phyloP scores from a whole-genome alignment of 129 eudicot genomes.

The Ambrosia artemisiifolia region DNA sequence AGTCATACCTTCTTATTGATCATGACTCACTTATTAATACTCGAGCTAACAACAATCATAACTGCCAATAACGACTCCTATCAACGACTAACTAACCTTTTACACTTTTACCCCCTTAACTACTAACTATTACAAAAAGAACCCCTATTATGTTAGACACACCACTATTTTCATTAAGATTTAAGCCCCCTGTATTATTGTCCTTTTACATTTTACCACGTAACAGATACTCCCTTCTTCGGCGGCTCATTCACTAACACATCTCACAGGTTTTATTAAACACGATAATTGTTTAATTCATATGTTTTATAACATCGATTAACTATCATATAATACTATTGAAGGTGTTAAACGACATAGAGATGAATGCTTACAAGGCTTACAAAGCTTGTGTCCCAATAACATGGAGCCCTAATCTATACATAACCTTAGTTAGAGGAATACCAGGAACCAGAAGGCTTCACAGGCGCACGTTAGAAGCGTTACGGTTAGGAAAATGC shows the following conservation, averaged over 20 bases:
- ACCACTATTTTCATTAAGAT: too few relatives aligned
- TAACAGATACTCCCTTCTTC: slow-evolving; percentile 8
- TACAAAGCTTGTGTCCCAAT: slow-evolving; percentile 83
- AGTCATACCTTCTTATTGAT: too few relatives aligned
- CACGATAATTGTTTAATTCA: neutral
- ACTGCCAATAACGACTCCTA: too few relatives aligned
- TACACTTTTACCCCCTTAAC: too few relatives aligned
- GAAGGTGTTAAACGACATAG: slow-evolving; percentile 25
- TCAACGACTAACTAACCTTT: too few relatives aligned
- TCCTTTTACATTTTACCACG: too few relatives aligned
- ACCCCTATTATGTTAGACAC: too few relatives aligned
- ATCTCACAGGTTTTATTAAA: slow-evolving; percentile 13
- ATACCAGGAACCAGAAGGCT: slow-evolving; percentile 86
- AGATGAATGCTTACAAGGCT: slow-evolving; percentile 87
- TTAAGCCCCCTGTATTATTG: too few relatives aligned
- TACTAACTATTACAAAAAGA: too few relatives aligned
- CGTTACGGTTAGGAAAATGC: slow-evolving; percentile 71
- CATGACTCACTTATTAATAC: too few relatives aligned
- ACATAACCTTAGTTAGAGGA: slow-evolving; percentile 85
- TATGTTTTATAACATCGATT: neutral
- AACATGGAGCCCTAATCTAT: slow-evolving; percentile 73
- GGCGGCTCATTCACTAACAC: slow-evolving; percentile 7
- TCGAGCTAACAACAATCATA: too few relatives aligned
- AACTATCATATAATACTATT: slow-evolving; percentile 2
- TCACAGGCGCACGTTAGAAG: slow-evolving; percentile 85